Evolutionary conservation across 495 filamentous ascomycete genomes (phyloP).

Genomic region (Penicillium atrosanguineum): DNA sequence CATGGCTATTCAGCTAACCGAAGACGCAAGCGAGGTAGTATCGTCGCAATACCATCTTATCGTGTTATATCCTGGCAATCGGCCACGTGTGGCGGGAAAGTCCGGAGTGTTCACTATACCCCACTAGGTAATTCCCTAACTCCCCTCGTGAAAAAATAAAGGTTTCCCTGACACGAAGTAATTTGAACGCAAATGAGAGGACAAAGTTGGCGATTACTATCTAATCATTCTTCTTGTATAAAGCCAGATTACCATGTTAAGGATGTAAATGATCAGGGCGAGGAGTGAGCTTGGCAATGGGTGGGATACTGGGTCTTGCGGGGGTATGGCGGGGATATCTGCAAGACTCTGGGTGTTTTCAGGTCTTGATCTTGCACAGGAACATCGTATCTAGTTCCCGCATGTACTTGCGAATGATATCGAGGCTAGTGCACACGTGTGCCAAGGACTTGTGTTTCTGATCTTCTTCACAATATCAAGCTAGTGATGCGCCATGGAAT

Average conservation of each 20-base stretch:
- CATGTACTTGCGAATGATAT: neutral
- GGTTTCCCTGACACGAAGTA: neutral
- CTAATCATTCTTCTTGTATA: neutral
- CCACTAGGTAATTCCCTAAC: neutral
- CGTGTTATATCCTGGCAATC: slow-evolving; percentile 5
- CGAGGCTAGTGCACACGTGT: slow-evolving; percentile 7
- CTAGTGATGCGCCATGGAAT: neutral
- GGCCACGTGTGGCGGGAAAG: slow-evolving; percentile 7
- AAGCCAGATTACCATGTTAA: neutral
- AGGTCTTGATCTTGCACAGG: neutral
- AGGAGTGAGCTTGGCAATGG: too few relatives aligned
- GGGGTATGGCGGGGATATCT: slow-evolving; percentile 1
- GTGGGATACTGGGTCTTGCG: too few relatives aligned
- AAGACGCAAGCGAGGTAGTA: slow-evolving; percentile 7
- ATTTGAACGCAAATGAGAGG: neutral
- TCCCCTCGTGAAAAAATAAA: neutral
- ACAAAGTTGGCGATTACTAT: neutral
- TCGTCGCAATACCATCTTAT: slow-evolving; percentile 3
- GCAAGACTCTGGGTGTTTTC: neutral
- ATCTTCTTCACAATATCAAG: slow-evolving; percentile 4
- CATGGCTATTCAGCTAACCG: neutral
- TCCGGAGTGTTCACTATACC: neutral
- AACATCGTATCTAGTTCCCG: neutral
- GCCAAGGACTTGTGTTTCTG: slow-evolving; percentile 5
- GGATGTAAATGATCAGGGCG: neutral